Evolutionary conservation across 441 rosid genomes (phyloP).

Genomic region (California macrophylla): DNA sequence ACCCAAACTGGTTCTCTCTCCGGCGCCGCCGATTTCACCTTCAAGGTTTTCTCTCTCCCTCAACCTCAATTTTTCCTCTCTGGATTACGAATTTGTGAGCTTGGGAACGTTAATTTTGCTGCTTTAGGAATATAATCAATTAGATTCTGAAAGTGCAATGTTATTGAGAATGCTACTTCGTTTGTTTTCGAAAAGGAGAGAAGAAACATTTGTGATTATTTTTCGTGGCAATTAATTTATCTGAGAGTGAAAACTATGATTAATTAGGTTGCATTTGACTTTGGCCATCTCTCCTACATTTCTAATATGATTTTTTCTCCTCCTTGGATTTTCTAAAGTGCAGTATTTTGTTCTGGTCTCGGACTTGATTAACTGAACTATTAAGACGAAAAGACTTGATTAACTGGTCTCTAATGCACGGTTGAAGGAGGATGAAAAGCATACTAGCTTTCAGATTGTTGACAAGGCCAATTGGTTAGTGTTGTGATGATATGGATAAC

Average conservation of each 20-base stretch:
- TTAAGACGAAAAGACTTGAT: too few species aligned
- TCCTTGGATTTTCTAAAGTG: too few species aligned
- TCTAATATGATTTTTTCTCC: too few species aligned
- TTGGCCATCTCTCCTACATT: too few species aligned
- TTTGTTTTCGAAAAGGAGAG: neutral
- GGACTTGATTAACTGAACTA: neutral
- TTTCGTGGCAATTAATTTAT: neutral
- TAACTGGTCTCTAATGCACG: neutral
- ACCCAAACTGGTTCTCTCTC: neutral
- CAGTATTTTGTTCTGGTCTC: neutral
- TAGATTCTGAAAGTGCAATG: neutral
- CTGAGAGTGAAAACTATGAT: too few species aligned
- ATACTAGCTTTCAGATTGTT: neutral
- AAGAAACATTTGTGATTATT: neutral
- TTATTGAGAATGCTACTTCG: neutral
- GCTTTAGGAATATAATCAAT: neutral
- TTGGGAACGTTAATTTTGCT: neutral
- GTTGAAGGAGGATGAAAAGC: neutral
- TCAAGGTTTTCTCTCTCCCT: neutral
- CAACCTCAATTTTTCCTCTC: neutral
- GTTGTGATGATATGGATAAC: conserved; percentile 1
- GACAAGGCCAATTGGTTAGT: neutral
- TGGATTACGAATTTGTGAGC: neutral
- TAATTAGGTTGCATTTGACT: neutral
- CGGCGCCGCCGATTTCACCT: neutral